Conservation (phyloP, 2,329 filamentous ascomycete genomes). For the Niveomyces coronatus region DNA sequence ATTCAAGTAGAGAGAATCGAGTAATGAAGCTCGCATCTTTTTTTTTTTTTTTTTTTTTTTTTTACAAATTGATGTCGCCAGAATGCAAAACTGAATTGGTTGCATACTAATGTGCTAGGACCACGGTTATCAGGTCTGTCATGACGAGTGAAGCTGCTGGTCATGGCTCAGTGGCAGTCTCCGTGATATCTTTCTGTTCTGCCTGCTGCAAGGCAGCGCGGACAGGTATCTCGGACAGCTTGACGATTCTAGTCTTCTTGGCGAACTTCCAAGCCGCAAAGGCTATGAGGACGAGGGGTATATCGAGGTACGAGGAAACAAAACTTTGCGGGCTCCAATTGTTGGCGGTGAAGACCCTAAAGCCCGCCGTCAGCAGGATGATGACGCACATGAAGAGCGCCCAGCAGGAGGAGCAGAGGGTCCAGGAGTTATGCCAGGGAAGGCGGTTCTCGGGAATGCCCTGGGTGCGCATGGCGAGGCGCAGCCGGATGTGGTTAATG, state of each 20-base stretch:
- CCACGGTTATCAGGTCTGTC: no score
- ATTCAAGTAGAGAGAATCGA: no score
- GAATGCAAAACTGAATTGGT: background rate
- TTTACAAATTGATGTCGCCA: background rate
- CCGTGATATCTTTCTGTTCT: slow-evolving; percentile 16
- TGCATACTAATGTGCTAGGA: no score
- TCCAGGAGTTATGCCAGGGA: slow-evolving; percentile 56
- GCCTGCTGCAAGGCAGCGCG: slow-evolving; percentile 40
- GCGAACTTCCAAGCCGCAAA: slow-evolving; percentile 56
- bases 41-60: slow-evolving; percentile 1
- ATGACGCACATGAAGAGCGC: slow-evolving; percentile 50
- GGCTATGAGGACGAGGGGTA: slow-evolving; percentile 45
- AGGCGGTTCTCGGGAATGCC: slow-evolving; percentile 37
- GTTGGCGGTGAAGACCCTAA: slow-evolving; percentile 49
- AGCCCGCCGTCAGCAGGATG: slow-evolving; percentile 61
- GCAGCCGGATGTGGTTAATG: slow-evolving; percentile 49
- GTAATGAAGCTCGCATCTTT: no score
- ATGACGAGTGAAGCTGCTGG: background rate
- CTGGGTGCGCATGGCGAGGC: slow-evolving; percentile 44
- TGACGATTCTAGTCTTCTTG: slow-evolving; percentile 48
- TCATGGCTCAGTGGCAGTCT: background rate
- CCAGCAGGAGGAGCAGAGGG: slow-evolving; percentile 48
- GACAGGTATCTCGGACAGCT: slow-evolving; percentile 41
- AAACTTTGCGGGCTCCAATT: slow-evolving; percentile 48
- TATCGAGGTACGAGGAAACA: slow-evolving; percentile 52